Base-by-base conservation (phyloP, 2,329 filamentous ascomycete genomes). In the Fusarium fujikuroi region DNA sequence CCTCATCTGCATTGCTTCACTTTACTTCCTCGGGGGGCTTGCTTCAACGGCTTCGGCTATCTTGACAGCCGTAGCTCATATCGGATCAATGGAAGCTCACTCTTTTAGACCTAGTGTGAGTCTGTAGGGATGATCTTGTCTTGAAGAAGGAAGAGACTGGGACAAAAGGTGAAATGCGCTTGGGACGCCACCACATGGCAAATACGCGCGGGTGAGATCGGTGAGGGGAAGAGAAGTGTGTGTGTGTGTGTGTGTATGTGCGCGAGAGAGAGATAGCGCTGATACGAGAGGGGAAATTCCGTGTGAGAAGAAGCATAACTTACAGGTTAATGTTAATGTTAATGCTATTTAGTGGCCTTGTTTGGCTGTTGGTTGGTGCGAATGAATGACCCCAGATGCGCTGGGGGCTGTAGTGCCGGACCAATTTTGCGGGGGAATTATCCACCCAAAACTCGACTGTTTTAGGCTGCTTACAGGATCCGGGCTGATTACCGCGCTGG, bases 171-270 rank as follows among this genome's bases (percentile, higher is more conserved):
- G 23, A 61, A 42, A 53, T 44, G 46, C 58, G 52, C 57, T 68
- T 60, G 47, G 53, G 23, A 71, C 76, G 76, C 76, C 76, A 77
- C 76, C 76, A 78, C 76, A 76, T 77, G 76, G 76, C 50, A 76
- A 63, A 66, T 71, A 71, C 63, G 72, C 62, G 69, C 53, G 60
- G 59, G 53, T 36, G 42, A 39, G 39, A 54, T 56, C 53, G 28
- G 43, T 63, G 58, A 66, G 66, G 63, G 61, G 61, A 63, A 67
- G 43, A 47, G 57, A 59, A 62, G 58, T 23, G 44, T 42, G 42
- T 15, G 58, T 40, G 28, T 28, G 60, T 25, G 50, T 43, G 36
- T 2, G 28, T 11, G n/a, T n/a, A n/a, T n/a, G 61, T 34, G 53
- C 9, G 11, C 44, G 63, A n/a, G 60, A 50, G 40, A 36, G 11